Conservation (phyloP, 257 asterid species). For the Jasminum sambac region DNA sequence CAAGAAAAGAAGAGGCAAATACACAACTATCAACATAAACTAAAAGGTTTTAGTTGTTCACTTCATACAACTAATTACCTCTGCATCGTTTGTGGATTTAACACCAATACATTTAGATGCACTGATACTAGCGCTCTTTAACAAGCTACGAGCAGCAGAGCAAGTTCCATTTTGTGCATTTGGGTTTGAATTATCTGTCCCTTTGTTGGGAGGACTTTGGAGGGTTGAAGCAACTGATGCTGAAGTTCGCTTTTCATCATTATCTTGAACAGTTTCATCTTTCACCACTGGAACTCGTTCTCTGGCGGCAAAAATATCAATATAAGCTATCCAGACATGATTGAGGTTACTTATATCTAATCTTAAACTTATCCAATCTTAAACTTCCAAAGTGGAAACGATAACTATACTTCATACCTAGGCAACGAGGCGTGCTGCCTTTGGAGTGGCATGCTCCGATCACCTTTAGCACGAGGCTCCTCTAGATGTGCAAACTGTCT, state of each 20-base stretch:
- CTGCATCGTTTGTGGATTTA: conserved; percentile 46
- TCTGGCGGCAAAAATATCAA: conserved; percentile 32
- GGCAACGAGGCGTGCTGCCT: conserved; percentile 93
- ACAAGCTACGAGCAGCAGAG: conserved; percentile 75
- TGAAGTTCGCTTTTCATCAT: conserved; percentile 61
- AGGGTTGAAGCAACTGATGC: conserved; percentile 69
- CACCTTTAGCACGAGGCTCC: conserved; percentile 83
- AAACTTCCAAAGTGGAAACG: not conserved
- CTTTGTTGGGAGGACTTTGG: conserved; percentile 57
- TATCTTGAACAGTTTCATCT: conserved; percentile 48
- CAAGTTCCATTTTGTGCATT: conserved; percentile 39
- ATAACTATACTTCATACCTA: conserved; percentile 47
- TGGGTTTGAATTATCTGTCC: conserved; percentile 39
- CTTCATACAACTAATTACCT: conserved; percentile 43
- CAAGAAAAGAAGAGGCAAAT: not conserved
- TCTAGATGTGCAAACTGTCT: conserved; percentile 96
- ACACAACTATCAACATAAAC: not conserved
- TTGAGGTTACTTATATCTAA: not conserved
- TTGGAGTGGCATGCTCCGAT: conserved; percentile 67
- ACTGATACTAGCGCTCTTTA: conserved; percentile 93
- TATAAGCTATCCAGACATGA: not conserved
- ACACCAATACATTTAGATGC: conserved; percentile 81
- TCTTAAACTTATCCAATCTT: not conserved
- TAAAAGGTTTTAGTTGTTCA: not conserved
- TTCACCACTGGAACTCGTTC: conserved; percentile 86